phyloP scores from a whole-genome alignment of 192 early-diverging fungal genomes.

The Podila minutissima region DNA sequence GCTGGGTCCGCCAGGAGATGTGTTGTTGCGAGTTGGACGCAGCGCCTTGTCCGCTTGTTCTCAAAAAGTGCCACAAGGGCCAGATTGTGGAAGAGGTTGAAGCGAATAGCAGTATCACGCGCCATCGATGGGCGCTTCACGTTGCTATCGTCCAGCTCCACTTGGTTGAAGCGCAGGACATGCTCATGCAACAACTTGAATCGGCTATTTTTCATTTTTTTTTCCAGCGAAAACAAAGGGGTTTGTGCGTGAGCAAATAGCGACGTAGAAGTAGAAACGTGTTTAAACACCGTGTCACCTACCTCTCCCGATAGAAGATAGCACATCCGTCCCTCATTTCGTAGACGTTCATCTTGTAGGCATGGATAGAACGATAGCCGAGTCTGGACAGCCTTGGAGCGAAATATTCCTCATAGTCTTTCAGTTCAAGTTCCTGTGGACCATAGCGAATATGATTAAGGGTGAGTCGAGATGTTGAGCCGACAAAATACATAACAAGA shows the following conservation, averaged over 20 bases:
- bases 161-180: constrained; percentile 41
- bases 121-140: constrained; percentile 42
- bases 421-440: constrained; percentile 38
- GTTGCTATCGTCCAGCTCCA: constrained; percentile 36
- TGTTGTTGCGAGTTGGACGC: constrained; percentile 44
- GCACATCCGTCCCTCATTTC: constrained; percentile 52
- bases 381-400: constrained; percentile 31
- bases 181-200: constrained; percentile 41
- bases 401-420: constrained; percentile 46
- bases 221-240: neutral
- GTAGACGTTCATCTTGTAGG: constrained; percentile 49
- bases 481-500: neutral
- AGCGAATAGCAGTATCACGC: constrained; percentile 46
- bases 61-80: constrained; percentile 42
- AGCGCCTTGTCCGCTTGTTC: constrained; percentile 31
- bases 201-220: constrained; percentile 21
- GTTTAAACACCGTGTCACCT: constrained; percentile 5
- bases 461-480: neutral
- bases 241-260: constrained; percentile 30
- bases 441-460: neutral
- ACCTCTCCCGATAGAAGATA: constrained; percentile 50
- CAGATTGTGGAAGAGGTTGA: constrained; percentile 47
- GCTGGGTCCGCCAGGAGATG: constrained; percentile 46
- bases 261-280: constrained; percentile 10
- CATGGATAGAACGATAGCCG: constrained; percentile 40